phyloP scores from a whole-genome alignment of 2,329 filamentous ascomycete genomes.

The Colletotrichum agaves region DNA sequence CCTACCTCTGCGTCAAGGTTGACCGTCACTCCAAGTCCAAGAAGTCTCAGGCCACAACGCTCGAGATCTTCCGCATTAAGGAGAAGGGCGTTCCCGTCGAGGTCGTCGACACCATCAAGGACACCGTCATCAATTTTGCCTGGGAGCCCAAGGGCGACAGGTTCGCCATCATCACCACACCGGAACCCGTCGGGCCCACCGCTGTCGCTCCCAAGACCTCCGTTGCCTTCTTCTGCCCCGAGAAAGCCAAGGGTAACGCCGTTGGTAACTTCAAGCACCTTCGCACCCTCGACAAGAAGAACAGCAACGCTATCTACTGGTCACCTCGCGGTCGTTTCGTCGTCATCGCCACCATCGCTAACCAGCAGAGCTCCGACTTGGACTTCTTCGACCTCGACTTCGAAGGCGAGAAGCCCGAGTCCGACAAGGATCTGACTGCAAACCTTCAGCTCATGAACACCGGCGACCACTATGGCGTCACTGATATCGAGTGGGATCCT shows the following conservation, averaged over 20 bases:
- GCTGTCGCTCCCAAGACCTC: constrained; percentile 93
- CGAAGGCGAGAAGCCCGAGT: constrained; percentile 94
- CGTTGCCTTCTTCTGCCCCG: constrained; percentile 95
- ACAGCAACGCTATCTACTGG: constrained; percentile 99
- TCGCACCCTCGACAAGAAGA: constrained; percentile 97
- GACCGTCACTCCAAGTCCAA: constrained; percentile 99
- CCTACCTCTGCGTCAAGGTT: constrained; percentile 98
- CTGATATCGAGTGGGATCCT: constrained; percentile 97
- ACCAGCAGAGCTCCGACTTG: constrained; percentile 91
- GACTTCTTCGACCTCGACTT: constrained; percentile 99
- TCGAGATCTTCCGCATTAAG: constrained; percentile 96
- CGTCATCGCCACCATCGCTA: constrained; percentile 91
- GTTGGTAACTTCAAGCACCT: constrained; percentile 97
- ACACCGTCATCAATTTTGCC: constrained; percentile 98
- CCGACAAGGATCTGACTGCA: constrained; percentile 91
- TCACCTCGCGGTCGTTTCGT: constrained; percentile 95
- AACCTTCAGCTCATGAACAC: constrained; percentile 96
- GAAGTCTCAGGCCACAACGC: constrained; percentile 95
- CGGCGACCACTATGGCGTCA: constrained; percentile 96
- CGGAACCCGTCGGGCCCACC: constrained; percentile 80
- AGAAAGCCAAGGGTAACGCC: constrained; percentile 85
- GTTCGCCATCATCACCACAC: constrained; percentile 96
- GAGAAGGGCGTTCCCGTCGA: constrained; percentile 99
- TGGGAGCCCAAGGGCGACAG: constrained; percentile 99
- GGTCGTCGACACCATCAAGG: constrained; percentile 97